These are phyloP conservation scores for Lactifluus hygrophoroides DNA, from an alignment of 768 basidiomycete species.

Conservation along the genomic window DNA sequence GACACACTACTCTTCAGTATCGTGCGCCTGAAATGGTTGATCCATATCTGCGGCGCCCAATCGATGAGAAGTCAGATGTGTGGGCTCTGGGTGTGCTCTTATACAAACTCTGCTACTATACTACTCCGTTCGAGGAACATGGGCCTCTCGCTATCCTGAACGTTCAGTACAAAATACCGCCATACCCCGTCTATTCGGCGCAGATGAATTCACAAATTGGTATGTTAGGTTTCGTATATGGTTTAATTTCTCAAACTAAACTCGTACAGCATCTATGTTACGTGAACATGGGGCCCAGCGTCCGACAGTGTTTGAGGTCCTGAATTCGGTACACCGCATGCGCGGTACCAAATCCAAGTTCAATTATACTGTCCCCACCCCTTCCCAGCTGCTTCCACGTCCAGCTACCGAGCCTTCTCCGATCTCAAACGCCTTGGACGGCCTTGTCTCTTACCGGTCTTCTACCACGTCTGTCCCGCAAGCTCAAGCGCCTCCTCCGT, in stretches of 20 bases:
- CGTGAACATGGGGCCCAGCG: conserved; percentile 82
- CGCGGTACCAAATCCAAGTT: conserved; percentile 81
- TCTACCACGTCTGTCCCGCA: conserved; percentile 15
- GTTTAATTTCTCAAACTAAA: conserved; percentile 7
- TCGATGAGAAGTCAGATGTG: conserved; percentile 93
- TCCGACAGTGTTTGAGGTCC: conserved; percentile 81
- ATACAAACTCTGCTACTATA: conserved; percentile 99
- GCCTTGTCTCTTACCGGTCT: conserved; percentile 33
- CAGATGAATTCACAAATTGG: conserved; percentile 80
- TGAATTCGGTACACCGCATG: conserved; percentile 73
- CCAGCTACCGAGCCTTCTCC: conserved; percentile 13
- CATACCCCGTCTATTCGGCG: conserved; percentile 79
- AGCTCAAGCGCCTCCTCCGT: conserved; percentile 23
- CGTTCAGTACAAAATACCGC: conserved; percentile 87
- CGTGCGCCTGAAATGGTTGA: conserved; percentile 99
- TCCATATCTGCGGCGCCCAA: conserved; percentile 67
- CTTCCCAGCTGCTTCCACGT: conserved; percentile 39
- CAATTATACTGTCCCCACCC: conserved; percentile 52
- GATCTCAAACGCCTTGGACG: conserved; percentile 29
- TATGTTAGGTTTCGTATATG: conserved; percentile 31
- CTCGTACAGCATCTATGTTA: conserved; percentile 71
- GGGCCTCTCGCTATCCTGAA: conserved; percentile 94
- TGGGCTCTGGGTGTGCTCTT: conserved; percentile 97
- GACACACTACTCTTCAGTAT: conserved; percentile 95
- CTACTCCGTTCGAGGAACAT: conserved; percentile 97